Evolutionary conservation across 2,329 filamentous ascomycete genomes (phyloP), one percentile per base, ranked within the genome.

Genomic region (Aspergillus sp.): DNA sequence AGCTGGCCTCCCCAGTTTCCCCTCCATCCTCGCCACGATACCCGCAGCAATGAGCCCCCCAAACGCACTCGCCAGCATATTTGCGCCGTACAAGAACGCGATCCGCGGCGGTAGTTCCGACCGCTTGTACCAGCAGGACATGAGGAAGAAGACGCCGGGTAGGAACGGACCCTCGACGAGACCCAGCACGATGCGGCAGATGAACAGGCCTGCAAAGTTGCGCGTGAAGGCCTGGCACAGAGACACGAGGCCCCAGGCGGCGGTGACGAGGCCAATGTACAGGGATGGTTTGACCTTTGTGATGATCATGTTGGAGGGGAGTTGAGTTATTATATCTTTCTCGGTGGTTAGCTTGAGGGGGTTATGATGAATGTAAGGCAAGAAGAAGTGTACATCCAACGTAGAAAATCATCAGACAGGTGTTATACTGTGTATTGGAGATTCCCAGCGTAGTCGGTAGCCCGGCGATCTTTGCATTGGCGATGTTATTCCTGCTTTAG

Each of bases 151-250:
- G 22, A 22, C 22, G 22, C 22, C 22, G 22, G 22, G 22, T 3
- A 22, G 22, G 22, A 22, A 22, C 22, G 22, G 22, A 2, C 22
- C 22, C 22, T 22, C 22, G 22, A 22, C 22, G 22, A 22, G 22
- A 22, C 22, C 22, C 22, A 22, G 22, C 22, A 22, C 22, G 22
- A 22, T 22, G 22, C 22, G 79, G 49, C 85, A 80, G 1, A 85
- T 88, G 71, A 89, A 89, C 84, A 85, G 88, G 67, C 75, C 18
- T 58, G 70, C 55, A 70, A 18, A 80, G 60, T 72, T 74, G 6
- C 78, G 67, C 0, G 74, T 72, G 3, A 76, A 63, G 49, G 66
- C 65, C 3, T 69, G 74, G 24, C 58, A 64, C 7, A 66, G 63
- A 18, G 67, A 68, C 7, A 69, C 67, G 29, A 68, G 61, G 4